Percentiles rank a stretch among this genome's conserved stretches.
phyloP scores from a whole-genome alignment of 2,329 filamentous ascomycete genomes.

The Stachybotrys chlorohalonatus region DNA sequence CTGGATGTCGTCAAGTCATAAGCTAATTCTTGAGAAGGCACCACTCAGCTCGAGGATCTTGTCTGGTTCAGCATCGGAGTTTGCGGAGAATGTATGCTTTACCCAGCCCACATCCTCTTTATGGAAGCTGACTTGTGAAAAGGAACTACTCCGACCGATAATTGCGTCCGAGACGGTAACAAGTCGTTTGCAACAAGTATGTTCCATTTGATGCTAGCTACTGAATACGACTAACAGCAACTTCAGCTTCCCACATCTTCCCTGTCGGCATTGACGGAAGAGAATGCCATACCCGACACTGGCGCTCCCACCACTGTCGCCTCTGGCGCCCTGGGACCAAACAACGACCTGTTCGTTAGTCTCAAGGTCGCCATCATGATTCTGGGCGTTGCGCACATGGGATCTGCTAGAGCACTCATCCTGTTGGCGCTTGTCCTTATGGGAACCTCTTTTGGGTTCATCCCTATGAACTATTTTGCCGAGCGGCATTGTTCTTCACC shows the following conservation, averaged over 20 bases:
- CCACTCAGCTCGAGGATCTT: constrained; percentile 2
- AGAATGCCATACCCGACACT: too few species aligned
- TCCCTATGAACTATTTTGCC: neutral
- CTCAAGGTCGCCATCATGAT: neutral
- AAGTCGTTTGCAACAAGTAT: neutral
- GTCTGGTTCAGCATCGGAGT: neutral
- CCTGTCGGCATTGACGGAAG: too few species aligned
- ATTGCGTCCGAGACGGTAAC: neutral
- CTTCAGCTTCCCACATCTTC: too few species aligned
- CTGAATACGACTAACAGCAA: too few species aligned
- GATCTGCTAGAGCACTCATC: neutral
- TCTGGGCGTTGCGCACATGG: neutral
- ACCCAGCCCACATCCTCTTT: neutral
- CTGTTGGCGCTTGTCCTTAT: neutral
- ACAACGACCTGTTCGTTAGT: neutral
- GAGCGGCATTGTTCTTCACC: neutral
- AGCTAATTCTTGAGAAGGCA: neutral
- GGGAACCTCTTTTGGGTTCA: neutral
- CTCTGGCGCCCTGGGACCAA: neutral
- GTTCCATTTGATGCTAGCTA: neutral
- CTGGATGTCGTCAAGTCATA: neutral
- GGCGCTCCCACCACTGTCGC: too few species aligned
- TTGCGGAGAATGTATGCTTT: constrained; percentile 7
- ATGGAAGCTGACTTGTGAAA: constrained; percentile 8
- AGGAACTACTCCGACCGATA: constrained; percentile 5